phyloP scores from a whole-genome alignment of 2,329 filamentous ascomycete species.

The Neonectria faginata region DNA sequence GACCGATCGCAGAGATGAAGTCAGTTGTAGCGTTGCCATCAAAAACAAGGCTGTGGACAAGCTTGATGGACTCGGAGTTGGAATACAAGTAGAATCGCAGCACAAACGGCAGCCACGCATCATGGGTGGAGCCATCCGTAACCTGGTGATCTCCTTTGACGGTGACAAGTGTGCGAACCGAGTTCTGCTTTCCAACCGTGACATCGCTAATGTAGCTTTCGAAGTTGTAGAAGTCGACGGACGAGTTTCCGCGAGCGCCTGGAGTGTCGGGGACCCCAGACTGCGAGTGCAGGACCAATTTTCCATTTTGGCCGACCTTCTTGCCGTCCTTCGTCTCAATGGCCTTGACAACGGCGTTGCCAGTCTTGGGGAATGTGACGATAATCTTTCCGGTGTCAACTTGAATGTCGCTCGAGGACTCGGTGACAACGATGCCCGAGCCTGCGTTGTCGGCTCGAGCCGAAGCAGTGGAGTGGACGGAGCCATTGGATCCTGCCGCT shows the following conservation, averaged over 20 bases:
- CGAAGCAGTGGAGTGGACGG: slow-evolving; percentile 31
- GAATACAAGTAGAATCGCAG: slow-evolving; percentile 69
- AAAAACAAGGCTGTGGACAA: slow-evolving; percentile 68
- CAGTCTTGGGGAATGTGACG: slow-evolving; percentile 57
- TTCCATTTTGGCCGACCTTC: slow-evolving; percentile 59
- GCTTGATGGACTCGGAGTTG: slow-evolving; percentile 64
- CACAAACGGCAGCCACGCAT: slow-evolving; percentile 64
- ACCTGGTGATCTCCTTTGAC: slow-evolving; percentile 54
- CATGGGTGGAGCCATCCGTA: slow-evolving; percentile 45
- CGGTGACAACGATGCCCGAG: slow-evolving; percentile 29
- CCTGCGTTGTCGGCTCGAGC: slow-evolving; percentile 8
- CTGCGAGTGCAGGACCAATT: slow-evolving; percentile 65
- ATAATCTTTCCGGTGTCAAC: slow-evolving; percentile 60
- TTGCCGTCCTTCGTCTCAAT: slow-evolving; percentile 57
- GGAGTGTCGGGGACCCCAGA: slow-evolving; percentile 55
- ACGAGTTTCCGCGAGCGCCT: slow-evolving; percentile 37
- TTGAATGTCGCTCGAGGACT: slow-evolving; percentile 46
- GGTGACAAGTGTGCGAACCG: slow-evolving; percentile 58
- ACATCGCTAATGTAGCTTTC: slow-evolving; percentile 64
- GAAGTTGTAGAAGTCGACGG: slow-evolving; percentile 59
- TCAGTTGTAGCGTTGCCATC: slow-evolving; percentile 62
- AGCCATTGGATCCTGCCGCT: slow-evolving; percentile 24
- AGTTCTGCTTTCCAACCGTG: slow-evolving; percentile 57
- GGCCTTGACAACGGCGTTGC: slow-evolving; percentile 53
- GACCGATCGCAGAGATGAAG: slow-evolving; percentile 66